phyloP scores from a whole-genome alignment of 345 rosid species.

The Eucalyptus victrix region DNA sequence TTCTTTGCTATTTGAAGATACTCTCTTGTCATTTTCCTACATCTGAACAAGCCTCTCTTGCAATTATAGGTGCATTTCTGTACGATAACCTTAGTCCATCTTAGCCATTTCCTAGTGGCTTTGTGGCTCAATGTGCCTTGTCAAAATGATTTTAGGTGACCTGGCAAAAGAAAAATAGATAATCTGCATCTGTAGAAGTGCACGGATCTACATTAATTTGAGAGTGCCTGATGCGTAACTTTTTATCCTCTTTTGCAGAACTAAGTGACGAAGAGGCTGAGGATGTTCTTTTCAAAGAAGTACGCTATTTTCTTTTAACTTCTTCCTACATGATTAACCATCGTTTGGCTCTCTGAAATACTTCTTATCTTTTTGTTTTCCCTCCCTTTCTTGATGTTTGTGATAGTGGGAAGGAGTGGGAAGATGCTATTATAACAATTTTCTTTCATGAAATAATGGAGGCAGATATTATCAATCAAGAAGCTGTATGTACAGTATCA shows the following conservation, averaged over 20 bases:
- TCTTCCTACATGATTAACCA: background rate
- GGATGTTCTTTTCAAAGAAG: slow-evolving; percentile 90
- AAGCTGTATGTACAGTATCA: background rate
- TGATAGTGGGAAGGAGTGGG: background rate
- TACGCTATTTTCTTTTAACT: background rate
- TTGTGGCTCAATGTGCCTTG: background rate
- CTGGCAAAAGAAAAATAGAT: background rate
- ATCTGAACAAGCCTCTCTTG: background rate
- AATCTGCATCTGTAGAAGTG: background rate
- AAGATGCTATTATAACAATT: background rate
- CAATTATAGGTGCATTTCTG: background rate
- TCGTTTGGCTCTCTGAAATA: background rate
- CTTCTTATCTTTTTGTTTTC: background rate
- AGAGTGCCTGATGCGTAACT: background rate
- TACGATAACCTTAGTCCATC: background rate
- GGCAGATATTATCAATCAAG: background rate
- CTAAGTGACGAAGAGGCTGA: slow-evolving; percentile 65
- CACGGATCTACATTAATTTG: background rate
- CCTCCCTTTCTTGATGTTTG: background rate
- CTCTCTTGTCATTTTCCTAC: background rate
- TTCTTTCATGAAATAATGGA: background rate
- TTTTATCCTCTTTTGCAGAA: slow-evolving; percentile 27
- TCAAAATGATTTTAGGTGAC: background rate
- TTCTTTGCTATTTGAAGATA: background rate
- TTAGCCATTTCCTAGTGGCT: background rate